phyloP scores from a whole-genome alignment of 2,329 filamentous ascomycete species.

The Trichoderma endophyticum region DNA sequence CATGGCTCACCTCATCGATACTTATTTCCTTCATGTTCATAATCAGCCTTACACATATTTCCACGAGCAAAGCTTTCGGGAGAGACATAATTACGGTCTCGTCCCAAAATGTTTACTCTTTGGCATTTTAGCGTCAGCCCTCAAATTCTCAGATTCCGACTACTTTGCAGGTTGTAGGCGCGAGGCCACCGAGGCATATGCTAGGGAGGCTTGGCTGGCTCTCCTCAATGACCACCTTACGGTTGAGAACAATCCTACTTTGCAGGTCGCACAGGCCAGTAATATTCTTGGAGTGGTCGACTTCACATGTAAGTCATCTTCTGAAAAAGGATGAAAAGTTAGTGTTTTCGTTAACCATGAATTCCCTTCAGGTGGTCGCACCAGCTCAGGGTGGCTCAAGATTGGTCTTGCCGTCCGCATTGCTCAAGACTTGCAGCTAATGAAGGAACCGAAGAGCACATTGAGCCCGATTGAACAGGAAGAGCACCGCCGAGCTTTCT shows the following conservation, averaged over 20 bases:
- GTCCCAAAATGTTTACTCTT: conserved; percentile 9
- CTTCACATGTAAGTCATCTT: conserved; percentile 1
- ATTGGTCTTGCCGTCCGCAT: conserved; percentile 16
- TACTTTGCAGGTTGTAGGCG: conserved; percentile 3
- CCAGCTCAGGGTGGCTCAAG: conserved; percentile 13
- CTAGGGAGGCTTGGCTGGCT: conserved; percentile 12
- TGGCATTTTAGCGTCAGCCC: conserved; percentile 8
- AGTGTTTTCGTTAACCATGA: neutral
- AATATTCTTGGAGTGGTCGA: conserved; percentile 13
- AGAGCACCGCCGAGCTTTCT: conserved; percentile 9
- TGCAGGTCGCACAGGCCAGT: conserved; percentile 5
- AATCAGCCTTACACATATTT: conserved; percentile 14
- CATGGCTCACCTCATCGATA: conserved; percentile 12
- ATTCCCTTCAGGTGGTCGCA: neutral
- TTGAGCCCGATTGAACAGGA: conserved; percentile 6
- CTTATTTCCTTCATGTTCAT: conserved; percentile 10
- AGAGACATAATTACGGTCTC: conserved; percentile 7
- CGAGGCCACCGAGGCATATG: conserved; percentile 14
- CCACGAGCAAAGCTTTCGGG: conserved; percentile 13
- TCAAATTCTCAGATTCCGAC: conserved; percentile 9
- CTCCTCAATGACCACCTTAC: conserved; percentile 6
- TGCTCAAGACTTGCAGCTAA: conserved; percentile 13
- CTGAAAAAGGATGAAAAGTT: neutral
- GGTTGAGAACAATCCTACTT: neutral
- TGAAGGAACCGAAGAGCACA: conserved; percentile 5